Conservation (phyloP, 345 rosid genomes). For the Geranium rotundifolium region DNA sequence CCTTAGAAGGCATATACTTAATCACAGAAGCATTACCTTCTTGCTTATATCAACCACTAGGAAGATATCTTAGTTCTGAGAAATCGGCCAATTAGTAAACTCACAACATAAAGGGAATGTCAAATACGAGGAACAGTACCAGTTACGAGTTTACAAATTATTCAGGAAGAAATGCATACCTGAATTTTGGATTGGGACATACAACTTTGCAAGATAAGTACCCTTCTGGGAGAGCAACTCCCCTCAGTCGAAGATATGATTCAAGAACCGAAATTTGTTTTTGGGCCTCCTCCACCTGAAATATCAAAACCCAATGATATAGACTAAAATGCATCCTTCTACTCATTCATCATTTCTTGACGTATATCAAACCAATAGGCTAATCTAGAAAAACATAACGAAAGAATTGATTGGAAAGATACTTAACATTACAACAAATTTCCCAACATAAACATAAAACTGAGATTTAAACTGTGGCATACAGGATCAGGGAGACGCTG, state of each 20-base stretch:
- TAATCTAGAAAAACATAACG: no score
- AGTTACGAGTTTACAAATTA: no score
- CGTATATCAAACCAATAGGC: no score
- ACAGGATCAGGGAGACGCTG: constrained; percentile 58
- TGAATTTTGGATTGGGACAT: constrained; percentile 74
- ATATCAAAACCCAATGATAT: no score
- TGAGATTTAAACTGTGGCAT: constrained; percentile 19
- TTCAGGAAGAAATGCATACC: constrained; percentile 31
- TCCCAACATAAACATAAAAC: not conserved
- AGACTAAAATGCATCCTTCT: not conserved
- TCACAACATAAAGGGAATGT: no score
- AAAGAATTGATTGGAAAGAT: no score
- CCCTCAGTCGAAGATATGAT: constrained; percentile 84
- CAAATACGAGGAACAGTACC: no score
- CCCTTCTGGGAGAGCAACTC: constrained; percentile 66
- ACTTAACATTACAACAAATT: no score
- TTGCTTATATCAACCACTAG: not conserved
- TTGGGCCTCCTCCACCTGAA: constrained; percentile 52
- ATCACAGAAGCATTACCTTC: no score
- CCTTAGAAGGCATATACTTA: no score
- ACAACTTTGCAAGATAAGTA: constrained; percentile 73
- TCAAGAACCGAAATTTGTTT: constrained; percentile 61
- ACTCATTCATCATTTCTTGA: no score
- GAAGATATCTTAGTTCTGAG: not conserved
- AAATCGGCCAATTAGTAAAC: no score